A percentile compares a stretch with the other conserved stretches of the same genome.
Conservation (phyloP, 2,329 filamentous ascomycete genomes). For the Lizonia empirigonia region DNA sequence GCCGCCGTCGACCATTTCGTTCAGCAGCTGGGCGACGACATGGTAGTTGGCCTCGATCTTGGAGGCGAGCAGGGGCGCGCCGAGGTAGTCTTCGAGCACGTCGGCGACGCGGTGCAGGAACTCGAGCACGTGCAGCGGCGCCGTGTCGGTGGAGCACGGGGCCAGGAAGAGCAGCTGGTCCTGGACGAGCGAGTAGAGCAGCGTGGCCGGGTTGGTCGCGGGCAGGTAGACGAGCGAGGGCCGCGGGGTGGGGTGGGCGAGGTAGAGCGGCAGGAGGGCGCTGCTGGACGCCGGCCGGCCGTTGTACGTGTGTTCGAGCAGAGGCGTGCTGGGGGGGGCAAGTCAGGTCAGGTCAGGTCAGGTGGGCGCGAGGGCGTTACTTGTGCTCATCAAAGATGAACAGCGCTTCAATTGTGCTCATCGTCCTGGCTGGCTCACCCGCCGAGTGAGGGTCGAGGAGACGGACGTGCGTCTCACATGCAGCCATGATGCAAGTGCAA, state of each 20-base stretch:
- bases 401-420: constrained; percentile 86
- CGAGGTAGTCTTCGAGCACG: constrained; percentile 91
- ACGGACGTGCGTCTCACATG: neutral
- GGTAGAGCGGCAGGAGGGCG: constrained; percentile 82
- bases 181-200: constrained; percentile 87
- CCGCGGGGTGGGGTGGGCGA: constrained; percentile 78
- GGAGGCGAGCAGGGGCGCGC: constrained; percentile 79
- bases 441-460: constrained; percentile 23
- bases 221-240: constrained; percentile 87
- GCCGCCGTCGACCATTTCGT: constrained; percentile 95
- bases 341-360: constrained; percentile 15
- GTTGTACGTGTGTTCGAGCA: constrained; percentile 88
- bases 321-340: constrained; percentile 68
- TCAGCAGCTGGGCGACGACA: constrained; percentile 88
- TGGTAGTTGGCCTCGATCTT: constrained; percentile 93
- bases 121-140: constrained; percentile 88
- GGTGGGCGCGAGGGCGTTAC: constrained; percentile 59
- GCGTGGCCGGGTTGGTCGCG: constrained; percentile 80
- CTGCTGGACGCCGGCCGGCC: constrained; percentile 77
- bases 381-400: constrained; percentile 97
- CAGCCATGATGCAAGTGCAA: neutral
- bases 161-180: constrained; percentile 85
- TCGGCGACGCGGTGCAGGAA: constrained; percentile 94
- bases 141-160: constrained; percentile 82
- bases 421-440: constrained; percentile 34